Evolutionary conservation across 306 rosid species (phyloP), one percentile per base, ranked within the genome.

Genomic region (Lathyrus tuberosus): DNA sequence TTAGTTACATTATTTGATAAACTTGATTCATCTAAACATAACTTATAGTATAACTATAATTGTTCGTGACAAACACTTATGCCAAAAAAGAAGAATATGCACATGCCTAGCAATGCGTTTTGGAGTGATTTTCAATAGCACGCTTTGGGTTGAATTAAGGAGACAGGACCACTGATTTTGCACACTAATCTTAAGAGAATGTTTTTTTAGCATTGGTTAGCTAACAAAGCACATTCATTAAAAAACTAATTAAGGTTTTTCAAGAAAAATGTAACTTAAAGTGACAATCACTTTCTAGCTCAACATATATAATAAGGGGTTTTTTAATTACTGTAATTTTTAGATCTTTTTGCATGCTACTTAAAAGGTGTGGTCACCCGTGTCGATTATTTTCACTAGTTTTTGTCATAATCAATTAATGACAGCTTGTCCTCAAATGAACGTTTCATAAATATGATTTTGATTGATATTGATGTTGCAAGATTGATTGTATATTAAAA

Each of bases 111-210:
- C 96, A 90, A 85, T 76, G 85, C 26, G 59, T 64, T 69, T 70
- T 67, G 88, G 89, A 73, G 91, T 82, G 90, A 77, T 49, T 83
- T 84, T 84, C 91, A 81, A 90, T 91, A 71, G 98, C 97, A 90
- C 89, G 96, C 96, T 74, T 92, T 82, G 94, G 89, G 76, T 85
- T 87, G 96, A 82, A 86, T 82, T 91, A 86, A 90, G 91, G 98
- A 88, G 91, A 90, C 97, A 85, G 76, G 66, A 74, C 96, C 89
- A 90, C 90, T 82, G 88, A 72, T 77, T 80, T 17, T 78, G 82
- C 82, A 83, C 88, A 67, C 88, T 82, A 76, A 65, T 71, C 78
- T 42, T 79, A 81, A 84, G 85, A 80, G 97, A 93, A 93, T 86
- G 98, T 90, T 85, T 71, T 79, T 79, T 49, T 75, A 5, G 75